Base-by-base conservation (phyloP, 345 rosid genomes). In the Nephelium lappaceum region DNA sequence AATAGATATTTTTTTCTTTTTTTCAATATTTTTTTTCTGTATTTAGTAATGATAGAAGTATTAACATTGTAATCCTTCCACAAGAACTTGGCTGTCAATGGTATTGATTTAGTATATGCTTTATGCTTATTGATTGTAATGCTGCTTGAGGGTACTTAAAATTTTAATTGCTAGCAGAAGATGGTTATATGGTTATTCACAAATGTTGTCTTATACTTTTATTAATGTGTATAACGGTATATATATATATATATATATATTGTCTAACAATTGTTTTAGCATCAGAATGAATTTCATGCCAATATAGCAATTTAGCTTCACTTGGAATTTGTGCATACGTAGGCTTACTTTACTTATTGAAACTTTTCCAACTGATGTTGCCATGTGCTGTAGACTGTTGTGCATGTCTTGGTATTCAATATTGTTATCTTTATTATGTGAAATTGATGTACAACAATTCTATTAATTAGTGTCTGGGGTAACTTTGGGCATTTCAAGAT, bases 391-490 rank as follows among this genome's bases (percentile, higher is more conserved):
- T 31, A 1, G 36, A 31, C 36, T 36, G 21, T 47, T 49, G 62
- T 75, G 16, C 71, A 27, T 75, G 24, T n/a, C 49, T 45, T 64
- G 41, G 62, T 63, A 19, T 43, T 63, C 31, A 47, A 43, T 23
- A 12, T 23, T 61, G 57, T 24, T 41, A 8, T 41, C 4, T 41
- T 41, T 8, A 41, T 41, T 41, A 41, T 41, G 43, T 31, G 36
- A 31, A 31, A 15, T 42, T 65, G 21, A 12, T 0, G 5, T 61
- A 64, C 41, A 14, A 19, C 27, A 3, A 57, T 47, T 3, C 15
- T 31, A 49, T 64, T 65, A 49, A 65, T 14, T 55, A 6, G 71
- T 25, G 64, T 62, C 71, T 7, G 47, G 5, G 27, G n/a, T 47
- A 58, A 49, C 25, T 11, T 53, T 16, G 1, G 24, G 36, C 38